These are phyloP conservation scores for Dryas alaskensis DNA, from an alignment of 306 rosid genomes.

Conservation along the genomic window DNA sequence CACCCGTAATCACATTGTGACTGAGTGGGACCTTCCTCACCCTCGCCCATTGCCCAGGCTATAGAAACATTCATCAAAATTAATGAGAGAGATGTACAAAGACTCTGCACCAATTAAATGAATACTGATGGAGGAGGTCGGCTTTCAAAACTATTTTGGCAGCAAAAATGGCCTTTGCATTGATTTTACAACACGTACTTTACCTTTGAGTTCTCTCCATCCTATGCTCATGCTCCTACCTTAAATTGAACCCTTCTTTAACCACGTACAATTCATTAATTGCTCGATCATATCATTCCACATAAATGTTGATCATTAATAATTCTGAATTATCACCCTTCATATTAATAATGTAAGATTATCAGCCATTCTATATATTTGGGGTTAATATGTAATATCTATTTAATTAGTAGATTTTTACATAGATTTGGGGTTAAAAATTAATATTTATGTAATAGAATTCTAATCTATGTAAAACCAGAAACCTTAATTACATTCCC, in stretches of 20 bases:
- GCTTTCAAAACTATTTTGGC: constrained; percentile 21
- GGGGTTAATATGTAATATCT: no score
- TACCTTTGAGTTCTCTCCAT: constrained; percentile 41
- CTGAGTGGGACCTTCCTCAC: constrained; percentile 76
- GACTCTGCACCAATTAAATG: no score
- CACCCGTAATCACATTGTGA: constrained; percentile 74
- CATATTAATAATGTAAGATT: no score
- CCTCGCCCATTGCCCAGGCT: constrained; percentile 22
- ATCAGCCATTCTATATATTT: no score
- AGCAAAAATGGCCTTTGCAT: constrained; percentile 37
- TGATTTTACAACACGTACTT: constrained; percentile 34
- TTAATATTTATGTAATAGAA: no score
- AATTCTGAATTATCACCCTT: no score
- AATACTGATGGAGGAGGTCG: no score
- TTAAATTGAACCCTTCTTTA: neutral
- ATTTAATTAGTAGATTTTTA: no score
- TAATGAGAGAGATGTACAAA: no score
- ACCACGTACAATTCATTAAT: constrained; percentile 35
- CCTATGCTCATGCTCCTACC: constrained; percentile 45
- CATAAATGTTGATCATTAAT: neutral
- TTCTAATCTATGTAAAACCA: no score
- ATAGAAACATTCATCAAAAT: neutral
- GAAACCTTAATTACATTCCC: no score
- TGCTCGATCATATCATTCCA: constrained; percentile 31
- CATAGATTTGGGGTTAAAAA: no score